These are phyloP conservation scores for Fraxinus xanthoxyloides DNA, from an alignment of 305 asterid genomes.

Conservation along the genomic window DNA sequence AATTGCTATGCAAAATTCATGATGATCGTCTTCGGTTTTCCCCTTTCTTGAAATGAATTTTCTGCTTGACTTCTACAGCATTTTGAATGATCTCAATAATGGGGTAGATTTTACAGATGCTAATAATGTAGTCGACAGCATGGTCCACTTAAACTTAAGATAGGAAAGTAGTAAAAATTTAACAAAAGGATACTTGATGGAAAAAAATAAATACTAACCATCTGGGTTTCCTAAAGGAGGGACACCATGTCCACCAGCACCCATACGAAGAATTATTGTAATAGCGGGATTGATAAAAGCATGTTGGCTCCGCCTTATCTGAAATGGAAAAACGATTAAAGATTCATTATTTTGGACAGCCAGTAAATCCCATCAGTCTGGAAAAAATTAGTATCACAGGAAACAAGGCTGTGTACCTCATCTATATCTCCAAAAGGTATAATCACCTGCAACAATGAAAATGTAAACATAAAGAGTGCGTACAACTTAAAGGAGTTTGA, in stretches of 20 bases:
- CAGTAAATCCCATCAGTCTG: constrained; percentile 16
- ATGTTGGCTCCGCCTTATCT: constrained; percentile 92
- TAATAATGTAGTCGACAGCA: constrained; percentile 8
- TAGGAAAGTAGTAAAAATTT: constrained; percentile 6
- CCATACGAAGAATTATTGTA: constrained; percentile 88
- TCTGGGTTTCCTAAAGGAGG: constrained; percentile 98
- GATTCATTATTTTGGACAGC: constrained; percentile 25
- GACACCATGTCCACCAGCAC: constrained; percentile 99
- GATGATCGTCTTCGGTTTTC: background rate
- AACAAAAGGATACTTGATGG: background rate
- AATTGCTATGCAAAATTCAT: background rate
- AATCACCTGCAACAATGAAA: constrained; percentile 61
- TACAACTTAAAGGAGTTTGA: background rate
- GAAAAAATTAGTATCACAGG: constrained; percentile 16
- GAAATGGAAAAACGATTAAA: constrained; percentile 25
- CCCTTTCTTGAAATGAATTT: background rate
- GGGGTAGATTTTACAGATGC: background rate
- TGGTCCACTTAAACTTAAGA: background rate
- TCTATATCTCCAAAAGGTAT: constrained; percentile 87
- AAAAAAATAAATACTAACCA: constrained; percentile 52
- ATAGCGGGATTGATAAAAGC: constrained; percentile 94
- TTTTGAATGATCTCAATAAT: background rate
- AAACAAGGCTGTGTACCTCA: constrained; percentile 53
- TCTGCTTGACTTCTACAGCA: background rate
- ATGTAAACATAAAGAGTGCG: constrained; percentile 24